Evolutionary conservation across 2,329 filamentous ascomycete species (phyloP).

Genomic region (Ophiocordyceps polyrhachis-furcata): DNA sequence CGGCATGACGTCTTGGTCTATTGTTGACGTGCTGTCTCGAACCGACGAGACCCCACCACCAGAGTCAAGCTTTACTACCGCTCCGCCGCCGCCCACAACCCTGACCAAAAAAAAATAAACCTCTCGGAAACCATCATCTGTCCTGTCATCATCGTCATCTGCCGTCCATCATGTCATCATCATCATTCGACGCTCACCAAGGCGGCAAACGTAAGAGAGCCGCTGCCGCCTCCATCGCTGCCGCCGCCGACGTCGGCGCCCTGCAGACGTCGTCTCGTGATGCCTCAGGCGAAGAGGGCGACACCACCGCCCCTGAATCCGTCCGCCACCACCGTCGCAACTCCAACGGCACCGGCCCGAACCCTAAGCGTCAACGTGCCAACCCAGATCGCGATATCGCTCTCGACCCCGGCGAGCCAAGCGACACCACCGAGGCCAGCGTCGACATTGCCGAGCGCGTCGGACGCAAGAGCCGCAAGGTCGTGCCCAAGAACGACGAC

Average conservation of each 20-base stretch:
- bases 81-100: too few relatives aligned
- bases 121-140: too few relatives aligned
- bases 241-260: conserved; percentile 21
- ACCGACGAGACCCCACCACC: too few relatives aligned
- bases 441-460: conserved; percentile 46
- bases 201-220: conserved; percentile 68
- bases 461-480: conserved; percentile 33
- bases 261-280: conserved; percentile 59
- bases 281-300: conserved; percentile 65
- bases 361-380: conserved; percentile 63
- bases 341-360: conserved; percentile 28
- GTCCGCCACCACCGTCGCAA: conserved; percentile 41
- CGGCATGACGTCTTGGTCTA: background rate
- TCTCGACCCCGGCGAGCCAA: conserved; percentile 47
- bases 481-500: conserved; percentile 21
- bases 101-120: too few relatives aligned
- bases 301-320: conserved; percentile 49
- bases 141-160: background rate
- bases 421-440: conserved; percentile 50
- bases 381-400: conserved; percentile 32
- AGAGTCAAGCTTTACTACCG: too few relatives aligned
- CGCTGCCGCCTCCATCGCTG: conserved; percentile 18
- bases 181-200: conserved; percentile 32
- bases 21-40: background rate
- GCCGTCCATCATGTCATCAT: conserved; percentile 39